phyloP scores from a whole-genome alignment of 805 yeast genomes.

The Pichia californica region DNA sequence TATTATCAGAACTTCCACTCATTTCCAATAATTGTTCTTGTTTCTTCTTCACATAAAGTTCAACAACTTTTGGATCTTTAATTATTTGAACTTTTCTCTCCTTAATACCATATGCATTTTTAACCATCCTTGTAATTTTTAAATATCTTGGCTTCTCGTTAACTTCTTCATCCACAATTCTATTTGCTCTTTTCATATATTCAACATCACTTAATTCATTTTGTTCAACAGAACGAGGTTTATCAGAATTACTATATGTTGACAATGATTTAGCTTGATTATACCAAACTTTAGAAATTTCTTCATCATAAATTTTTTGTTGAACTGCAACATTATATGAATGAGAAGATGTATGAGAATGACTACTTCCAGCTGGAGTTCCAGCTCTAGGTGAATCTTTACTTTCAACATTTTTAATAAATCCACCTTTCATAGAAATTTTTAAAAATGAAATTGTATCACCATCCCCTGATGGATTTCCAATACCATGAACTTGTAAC shows the following conservation, averaged over 20 bases:
- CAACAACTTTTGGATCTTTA: constrained; percentile 80
- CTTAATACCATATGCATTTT: constrained; percentile 79
- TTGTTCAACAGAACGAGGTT: constrained; percentile 21
- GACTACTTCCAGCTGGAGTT: constrained; percentile 13
- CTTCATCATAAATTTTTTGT: constrained; percentile 88
- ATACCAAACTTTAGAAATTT: constrained; percentile 84
- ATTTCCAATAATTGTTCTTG: constrained; percentile 30
- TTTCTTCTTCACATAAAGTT: constrained; percentile 66
- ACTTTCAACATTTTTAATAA: constrained; percentile 31
- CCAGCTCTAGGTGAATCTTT: constrained; percentile 11
- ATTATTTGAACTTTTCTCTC: constrained; percentile 76
- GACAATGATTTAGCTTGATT: constrained; percentile 63
- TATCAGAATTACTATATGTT: constrained; percentile 21
- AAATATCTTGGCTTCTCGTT: constrained; percentile 32
- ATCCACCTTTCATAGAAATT: constrained; percentile 94
- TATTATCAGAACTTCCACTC: constrained; percentile 62
- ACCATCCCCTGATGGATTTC: constrained; percentile 90
- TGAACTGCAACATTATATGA: constrained; percentile 78
- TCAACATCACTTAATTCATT: constrained; percentile 27
- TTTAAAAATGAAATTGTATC: constrained; percentile 82
- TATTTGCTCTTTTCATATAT: constrained; percentile 31
- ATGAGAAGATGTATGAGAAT: constrained; percentile 43
- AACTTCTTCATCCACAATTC: constrained; percentile 27
- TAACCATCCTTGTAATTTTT: constrained; percentile 68
- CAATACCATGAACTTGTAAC: constrained; percentile 90